These are phyloP conservation scores for Ceratonia siliqua DNA, from an alignment of 306 rosid species.

Conservation along the genomic window DNA sequence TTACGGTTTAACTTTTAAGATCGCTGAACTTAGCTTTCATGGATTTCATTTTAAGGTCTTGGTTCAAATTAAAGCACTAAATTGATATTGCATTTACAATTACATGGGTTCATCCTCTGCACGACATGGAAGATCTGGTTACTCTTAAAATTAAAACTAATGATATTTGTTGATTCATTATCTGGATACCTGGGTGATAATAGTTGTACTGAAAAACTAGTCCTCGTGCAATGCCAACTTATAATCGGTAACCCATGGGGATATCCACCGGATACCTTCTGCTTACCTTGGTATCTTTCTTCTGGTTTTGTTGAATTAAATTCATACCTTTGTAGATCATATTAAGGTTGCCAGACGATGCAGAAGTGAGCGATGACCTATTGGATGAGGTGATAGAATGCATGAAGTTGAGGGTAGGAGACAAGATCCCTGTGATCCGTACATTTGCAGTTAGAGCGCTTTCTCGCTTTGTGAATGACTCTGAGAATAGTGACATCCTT, in stretches of 20 bases:
- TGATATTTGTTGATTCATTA: background rate
- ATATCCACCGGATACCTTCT: background rate
- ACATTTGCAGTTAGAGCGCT: conserved; percentile 88
- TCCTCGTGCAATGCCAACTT: background rate
- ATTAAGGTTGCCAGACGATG: conserved; percentile 88
- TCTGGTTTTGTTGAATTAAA: background rate
- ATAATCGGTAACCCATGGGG: background rate
- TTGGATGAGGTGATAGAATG: conserved; percentile 91
- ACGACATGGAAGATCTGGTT: background rate
- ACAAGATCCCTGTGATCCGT: conserved; percentile 77
- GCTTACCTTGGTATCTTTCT: background rate
- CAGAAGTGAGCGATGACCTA: conserved; percentile 79
- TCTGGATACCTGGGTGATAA: background rate
- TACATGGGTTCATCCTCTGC: background rate
- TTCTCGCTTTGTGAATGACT: conserved; percentile 87
- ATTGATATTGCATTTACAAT: background rate
- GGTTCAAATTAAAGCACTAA: background rate
- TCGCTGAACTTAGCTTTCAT: background rate
- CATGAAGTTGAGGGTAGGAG: conserved; percentile 73
- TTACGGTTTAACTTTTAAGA: too few relatives aligned
- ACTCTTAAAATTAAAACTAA: background rate
- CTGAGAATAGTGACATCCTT: conserved; percentile 76
- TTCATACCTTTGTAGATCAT: conserved; percentile 63
- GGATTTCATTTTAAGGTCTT: background rate
- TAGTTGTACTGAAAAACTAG: background rate